A percentile compares a stretch with the other conserved stretches of the same genome.
Conservation (phyloP, 2,329 filamentous ascomycete species). For the Macroventuria anomochaeta region DNA sequence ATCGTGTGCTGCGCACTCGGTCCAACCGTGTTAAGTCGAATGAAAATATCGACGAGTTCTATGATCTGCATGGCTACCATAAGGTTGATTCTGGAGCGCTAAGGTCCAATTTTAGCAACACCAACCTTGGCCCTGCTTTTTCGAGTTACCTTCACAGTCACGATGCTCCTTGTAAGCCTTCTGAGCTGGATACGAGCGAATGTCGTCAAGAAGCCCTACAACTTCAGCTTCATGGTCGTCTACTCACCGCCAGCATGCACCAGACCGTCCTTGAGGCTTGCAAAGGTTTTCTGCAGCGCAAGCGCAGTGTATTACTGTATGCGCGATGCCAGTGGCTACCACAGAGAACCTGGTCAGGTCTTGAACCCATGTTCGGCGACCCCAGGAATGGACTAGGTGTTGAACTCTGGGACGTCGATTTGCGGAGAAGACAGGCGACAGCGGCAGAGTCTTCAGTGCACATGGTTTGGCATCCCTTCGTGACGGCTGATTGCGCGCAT, state of each 20-base stretch:
- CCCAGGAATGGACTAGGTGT: neutral
- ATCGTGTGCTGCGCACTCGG: neutral
- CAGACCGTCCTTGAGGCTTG: neutral
- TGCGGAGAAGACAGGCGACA: neutral
- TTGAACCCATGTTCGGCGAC: neutral
- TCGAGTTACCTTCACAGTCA: neutral
- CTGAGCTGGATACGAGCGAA: neutral
- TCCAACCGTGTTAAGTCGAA: neutral
- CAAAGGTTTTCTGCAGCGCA: neutral
- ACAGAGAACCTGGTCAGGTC: neutral
- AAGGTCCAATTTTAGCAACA: slow-evolving; percentile 10
- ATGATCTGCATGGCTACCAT: neutral
- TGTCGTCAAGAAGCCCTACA: neutral
- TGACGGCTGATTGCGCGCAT: neutral
- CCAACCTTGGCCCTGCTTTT: neutral
- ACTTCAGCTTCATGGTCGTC: neutral
- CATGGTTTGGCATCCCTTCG: neutral
- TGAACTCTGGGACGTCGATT: neutral
- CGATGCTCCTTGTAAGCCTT: neutral
- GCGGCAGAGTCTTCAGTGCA: neutral
- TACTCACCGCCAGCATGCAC: neutral
- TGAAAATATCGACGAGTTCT: neutral
- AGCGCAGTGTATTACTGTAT: neutral
- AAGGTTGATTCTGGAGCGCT: neutral
- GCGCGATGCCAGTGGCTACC: neutral